Percentiles rank a stretch among this genome's conserved stretches.
phyloP scores from a whole-genome alignment of 2,329 filamentous ascomycete genomes.

The Aureobasidium subglaciale region DNA sequence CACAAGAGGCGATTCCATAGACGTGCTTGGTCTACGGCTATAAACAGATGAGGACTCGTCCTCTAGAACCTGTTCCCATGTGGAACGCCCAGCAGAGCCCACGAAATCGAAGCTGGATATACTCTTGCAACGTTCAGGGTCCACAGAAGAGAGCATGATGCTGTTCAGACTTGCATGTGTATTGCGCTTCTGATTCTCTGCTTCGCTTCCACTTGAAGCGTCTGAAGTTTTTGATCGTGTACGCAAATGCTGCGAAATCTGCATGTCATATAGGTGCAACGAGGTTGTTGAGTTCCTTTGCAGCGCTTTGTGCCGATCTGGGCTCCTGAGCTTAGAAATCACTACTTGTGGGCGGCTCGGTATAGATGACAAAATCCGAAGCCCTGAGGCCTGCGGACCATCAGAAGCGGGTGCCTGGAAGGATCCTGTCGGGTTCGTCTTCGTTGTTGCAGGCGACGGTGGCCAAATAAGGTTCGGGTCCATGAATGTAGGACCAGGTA shows the following conservation, averaged over 20 bases:
- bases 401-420: not conserved
- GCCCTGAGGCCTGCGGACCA: not conserved
- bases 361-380: not conserved
- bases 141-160: constrained; percentile 18
- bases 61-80: constrained; percentile 31
- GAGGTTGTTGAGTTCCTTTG: constrained; percentile 7
- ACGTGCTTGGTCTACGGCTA: constrained; percentile 24
- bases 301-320: not conserved
- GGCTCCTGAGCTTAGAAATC: not conserved
- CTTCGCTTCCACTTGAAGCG: not conserved
- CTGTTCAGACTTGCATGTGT: constrained; percentile 20
- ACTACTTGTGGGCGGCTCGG: not conserved
- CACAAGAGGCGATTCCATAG: not conserved
- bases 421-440: not conserved
- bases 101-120: constrained; percentile 26
- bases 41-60: constrained; percentile 33
- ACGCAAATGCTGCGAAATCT: constrained; percentile 39
- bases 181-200: not conserved
- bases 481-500: constrained; percentile 2
- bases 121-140: constrained; percentile 13
- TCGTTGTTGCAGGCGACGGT: not conserved
- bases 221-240: constrained; percentile 35
- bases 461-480: not conserved
- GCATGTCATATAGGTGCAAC: constrained; percentile 38
- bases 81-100: constrained; percentile 30